Evolutionary conservation across 371 early-diverging fungal species (phyloP).

Genomic region (Apophysomyces elegans): DNA sequence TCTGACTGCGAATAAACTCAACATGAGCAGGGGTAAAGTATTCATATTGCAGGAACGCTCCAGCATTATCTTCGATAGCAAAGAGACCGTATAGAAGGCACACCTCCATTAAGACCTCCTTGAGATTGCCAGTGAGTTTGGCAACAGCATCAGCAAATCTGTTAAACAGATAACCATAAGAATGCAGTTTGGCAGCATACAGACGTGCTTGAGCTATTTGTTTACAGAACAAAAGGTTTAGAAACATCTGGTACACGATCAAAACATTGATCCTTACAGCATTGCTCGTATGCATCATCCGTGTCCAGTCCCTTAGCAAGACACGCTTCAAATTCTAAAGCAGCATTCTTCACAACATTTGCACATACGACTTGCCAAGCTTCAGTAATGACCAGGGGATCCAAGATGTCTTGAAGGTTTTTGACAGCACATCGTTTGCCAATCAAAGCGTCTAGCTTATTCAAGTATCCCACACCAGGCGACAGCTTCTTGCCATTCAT

Average conservation of each 20-base stretch:
- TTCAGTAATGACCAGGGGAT: conserved; percentile 70
- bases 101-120: conserved; percentile 66
- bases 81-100: conserved; percentile 85
- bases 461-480: conserved; percentile 85
- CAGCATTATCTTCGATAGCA: conserved; percentile 83
- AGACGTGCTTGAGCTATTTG: conserved; percentile 70
- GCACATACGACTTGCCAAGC: conserved; percentile 89
- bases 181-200: conserved; percentile 87
- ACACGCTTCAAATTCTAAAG: conserved; percentile 75
- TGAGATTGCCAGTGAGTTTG: conserved; percentile 52
- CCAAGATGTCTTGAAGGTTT: conserved; percentile 59
- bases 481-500: conserved; percentile 77
- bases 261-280: conserved; percentile 45
- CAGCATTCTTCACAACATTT: conserved; percentile 81
- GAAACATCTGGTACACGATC: no score
- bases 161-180: conserved; percentile 84
- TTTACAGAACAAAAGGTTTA: neutral
- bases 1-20: conserved; percentile 63
- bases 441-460: conserved; percentile 57
- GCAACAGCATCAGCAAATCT: conserved; percentile 82
- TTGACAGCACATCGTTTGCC: conserved; percentile 58
- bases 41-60: conserved; percentile 86
- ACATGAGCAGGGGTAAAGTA: conserved; percentile 84
- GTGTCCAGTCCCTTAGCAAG: conserved; percentile 68
- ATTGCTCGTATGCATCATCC: conserved; percentile 88